These are phyloP conservation scores for Meyerozyma carpophila DNA, from an alignment of 1,139 yeast genomes.

Conservation along the genomic window DNA sequence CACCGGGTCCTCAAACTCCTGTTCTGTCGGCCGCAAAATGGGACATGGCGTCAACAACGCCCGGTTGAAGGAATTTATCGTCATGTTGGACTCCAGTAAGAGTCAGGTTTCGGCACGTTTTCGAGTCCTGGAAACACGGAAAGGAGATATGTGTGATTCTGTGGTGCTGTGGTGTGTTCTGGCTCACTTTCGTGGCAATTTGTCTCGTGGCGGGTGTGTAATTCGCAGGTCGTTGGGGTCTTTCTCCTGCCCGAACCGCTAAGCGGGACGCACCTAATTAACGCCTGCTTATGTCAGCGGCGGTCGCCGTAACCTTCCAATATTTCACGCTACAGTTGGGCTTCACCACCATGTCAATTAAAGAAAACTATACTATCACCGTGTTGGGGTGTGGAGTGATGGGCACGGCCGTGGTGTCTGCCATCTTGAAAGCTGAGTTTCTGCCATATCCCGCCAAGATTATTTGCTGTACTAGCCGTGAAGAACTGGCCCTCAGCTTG, in stretches of 20 bases:
- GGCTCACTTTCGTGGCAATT: background rate
- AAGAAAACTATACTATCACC: constrained; percentile 55
- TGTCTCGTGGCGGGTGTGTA: too few relatives aligned
- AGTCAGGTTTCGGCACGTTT: constrained; percentile 7
- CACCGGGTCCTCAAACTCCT: constrained; percentile 60
- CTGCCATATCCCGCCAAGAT: constrained; percentile 65
- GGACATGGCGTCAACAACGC: constrained; percentile 44
- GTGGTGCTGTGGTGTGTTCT: background rate
- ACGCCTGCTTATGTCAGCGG: background rate
- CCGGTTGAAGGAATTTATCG: constrained; percentile 17
- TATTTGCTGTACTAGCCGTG: constrained; percentile 69
- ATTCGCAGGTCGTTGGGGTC: background rate
- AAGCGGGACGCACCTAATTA: background rate
- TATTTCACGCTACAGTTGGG: background rate
- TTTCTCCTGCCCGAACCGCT: background rate
- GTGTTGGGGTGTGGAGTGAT: constrained; percentile 92
- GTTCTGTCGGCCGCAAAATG: constrained; percentile 45
- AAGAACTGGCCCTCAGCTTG: constrained; percentile 40
- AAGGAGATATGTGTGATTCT: background rate
- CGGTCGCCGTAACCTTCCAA: background rate
- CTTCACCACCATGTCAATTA: background rate
- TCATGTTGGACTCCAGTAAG: constrained; percentile 1
- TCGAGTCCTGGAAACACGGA: background rate
- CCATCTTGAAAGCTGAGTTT: constrained; percentile 50
- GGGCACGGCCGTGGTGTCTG: constrained; percentile 93